Evolutionary conservation across 208 protist genomes (phyloP), one percentile per base, ranked within the genome.

Genomic region (Eutreptiella sp.): DNA sequence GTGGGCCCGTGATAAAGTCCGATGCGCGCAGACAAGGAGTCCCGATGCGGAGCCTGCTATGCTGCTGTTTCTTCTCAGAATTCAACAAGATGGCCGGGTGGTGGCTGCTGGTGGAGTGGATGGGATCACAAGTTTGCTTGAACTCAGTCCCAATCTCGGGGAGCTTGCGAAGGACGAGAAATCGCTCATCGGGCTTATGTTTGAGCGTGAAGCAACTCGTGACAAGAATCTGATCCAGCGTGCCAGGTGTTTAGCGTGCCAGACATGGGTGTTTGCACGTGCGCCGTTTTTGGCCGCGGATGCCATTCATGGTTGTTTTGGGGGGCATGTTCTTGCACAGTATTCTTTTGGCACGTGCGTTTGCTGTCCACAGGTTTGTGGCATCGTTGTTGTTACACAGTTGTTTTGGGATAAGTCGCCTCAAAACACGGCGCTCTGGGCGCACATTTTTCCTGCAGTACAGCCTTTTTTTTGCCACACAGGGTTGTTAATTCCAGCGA

Each of bases 201-300:
- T 96, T 42, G 88, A 94, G 62, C 90, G 92, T 38, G 83, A 94
- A 70, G 84, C 85, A 59, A 76, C 85, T 48, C 79, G 87, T 26
- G 91, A 94, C 72, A 94, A 93, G 71, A 92, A 91, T 54, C 61
- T 96, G n/a, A 66, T 71, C 34, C 79, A 92, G 57, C 83, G 88
- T 39, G 81, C 86, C 7, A 57, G 31, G 16, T 33, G 14, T 23
- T 21, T 7, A 24, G 39, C 31, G 31, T 41, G 29, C 31, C 31
- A 7, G 50, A 33, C 39, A 32, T 57, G 14, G 36, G 9, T 11
- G 28, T 57, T 57, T 47, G 14, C 29, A 11, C 29, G 11, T 50
- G 11, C 31, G 11, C 31, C 16, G 11, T 42, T 50, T 38, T 11
- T 42, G 31, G 11, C 11, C 11, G 45, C 23, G 16, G 14, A 11